Evolutionary conservation across 495 filamentous ascomycete genomes (phyloP), one percentile per base, ranked within the genome.

Genomic region (Neurospora sp.): DNA sequence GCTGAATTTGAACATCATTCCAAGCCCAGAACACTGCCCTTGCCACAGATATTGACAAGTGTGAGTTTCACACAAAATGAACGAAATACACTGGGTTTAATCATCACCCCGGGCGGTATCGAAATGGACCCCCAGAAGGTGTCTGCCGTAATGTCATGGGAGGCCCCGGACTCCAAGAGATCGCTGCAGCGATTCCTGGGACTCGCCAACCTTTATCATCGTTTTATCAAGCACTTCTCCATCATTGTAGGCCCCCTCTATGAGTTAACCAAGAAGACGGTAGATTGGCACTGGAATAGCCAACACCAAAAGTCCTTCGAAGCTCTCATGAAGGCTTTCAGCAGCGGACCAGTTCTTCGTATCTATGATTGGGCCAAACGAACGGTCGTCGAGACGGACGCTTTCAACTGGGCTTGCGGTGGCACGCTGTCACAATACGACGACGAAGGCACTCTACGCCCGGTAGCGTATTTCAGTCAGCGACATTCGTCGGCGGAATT

Each of bases 171-270:
- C 1, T 45, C 21, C 0, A 10, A 21, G 0, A 28, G n/a, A 15
- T 3, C 34, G 8, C 0, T 72, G 0, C 1, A 36, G 3, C 5
- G 37, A 3, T 73, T 73, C 17, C 19, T 73, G 2, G 15, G 66
- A 11, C 70, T 73, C 28, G n/a, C 7, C 2, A 73, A 73, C 34
- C 70, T 69, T 15, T 73, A 73, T 43, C n/a, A 21, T 0, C 39
- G 39, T 5, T 39, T 39, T 5, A 39, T 39, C 4, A 39, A 39
- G 0, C 3, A 39, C 39, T 39, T 39, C 11, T 39, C 11, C 0
- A 39, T 39, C 4, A 39, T 39, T 15, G 11, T 3, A 0, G 11
- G 39, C 3, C 39, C 39, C 0, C 10, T 39, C 5, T 39, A 39
- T 13, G 11, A 39, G 15, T 15, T 39, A 4, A 39, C 11, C 4